A percentile compares a stretch with the other conserved stretches of the same genome.
These are phyloP conservation scores for Dendrobium chrysotoxum DNA, from an alignment of 106 monocot species.

Conservation along the genomic window DNA sequence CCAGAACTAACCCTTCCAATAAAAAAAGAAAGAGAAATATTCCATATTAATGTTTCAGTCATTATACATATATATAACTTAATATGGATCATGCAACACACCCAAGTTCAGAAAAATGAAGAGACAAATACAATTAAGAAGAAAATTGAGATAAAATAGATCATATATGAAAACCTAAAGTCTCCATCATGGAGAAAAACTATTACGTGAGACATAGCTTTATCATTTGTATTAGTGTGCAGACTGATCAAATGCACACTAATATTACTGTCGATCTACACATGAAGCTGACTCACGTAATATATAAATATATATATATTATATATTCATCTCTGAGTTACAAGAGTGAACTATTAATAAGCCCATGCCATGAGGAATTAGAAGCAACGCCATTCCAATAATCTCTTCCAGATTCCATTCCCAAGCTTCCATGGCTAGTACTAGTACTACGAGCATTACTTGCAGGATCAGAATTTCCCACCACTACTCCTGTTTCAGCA, in stretches of 20 bases:
- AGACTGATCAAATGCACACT: too few species aligned
- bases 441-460: neutral
- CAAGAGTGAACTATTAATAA: conserved; percentile 30
- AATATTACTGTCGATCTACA: neutral
- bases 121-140: too few species aligned
- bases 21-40: too few species aligned
- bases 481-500: neutral
- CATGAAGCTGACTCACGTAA: neutral
- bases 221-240: neutral
- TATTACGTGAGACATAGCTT: neutral
- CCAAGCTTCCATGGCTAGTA: neutral
- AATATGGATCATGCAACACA: too few species aligned
- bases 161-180: too few species aligned
- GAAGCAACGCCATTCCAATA: conserved; percentile 17
- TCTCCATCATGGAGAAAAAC: too few species aligned
- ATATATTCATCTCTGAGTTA: neutral
- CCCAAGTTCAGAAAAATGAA: too few species aligned
- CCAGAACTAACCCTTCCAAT: too few species aligned
- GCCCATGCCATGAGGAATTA: conserved; percentile 23
- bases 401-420: conserved; percentile 18
- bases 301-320: neutral
- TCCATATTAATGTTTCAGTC: too few species aligned
- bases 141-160: too few species aligned
- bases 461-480: neutral
- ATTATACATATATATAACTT: too few species aligned